Evolutionary conservation across 345 rosid species (phyloP).

Genomic region (Brassica rapa): DNA sequence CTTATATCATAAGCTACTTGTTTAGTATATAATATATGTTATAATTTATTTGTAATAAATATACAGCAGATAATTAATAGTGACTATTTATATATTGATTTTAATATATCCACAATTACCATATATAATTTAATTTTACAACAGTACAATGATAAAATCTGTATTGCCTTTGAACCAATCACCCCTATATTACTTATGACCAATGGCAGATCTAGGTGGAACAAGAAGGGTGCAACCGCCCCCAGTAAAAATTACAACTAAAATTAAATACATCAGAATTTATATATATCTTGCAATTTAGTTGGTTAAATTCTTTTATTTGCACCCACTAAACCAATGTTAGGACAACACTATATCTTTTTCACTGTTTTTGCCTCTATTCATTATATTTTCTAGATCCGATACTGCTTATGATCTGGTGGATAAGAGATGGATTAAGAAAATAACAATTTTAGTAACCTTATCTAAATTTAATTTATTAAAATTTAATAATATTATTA

Average conservation of each 20-base stretch:
- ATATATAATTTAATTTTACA: not conserved
- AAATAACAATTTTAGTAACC: not conserved
- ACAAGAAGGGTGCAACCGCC: no score
- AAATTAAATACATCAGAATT: no score
- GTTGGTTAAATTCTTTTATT: no score
- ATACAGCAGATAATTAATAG: not conserved
- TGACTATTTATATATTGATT: conserved; percentile 3
- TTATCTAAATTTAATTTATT: not conserved
- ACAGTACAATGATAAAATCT: not conserved
- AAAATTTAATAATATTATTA: not conserved
- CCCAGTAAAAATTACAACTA: no score
- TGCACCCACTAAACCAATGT: no score
- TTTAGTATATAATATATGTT: not conserved
- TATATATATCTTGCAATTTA: no score
- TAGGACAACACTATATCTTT: no score
- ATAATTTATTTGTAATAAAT: not conserved
- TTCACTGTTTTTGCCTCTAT: no score
- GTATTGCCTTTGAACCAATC: not conserved
- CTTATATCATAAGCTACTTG: not conserved
- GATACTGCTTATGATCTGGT: not conserved
- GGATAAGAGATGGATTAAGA: not conserved
- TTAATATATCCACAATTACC: conserved; percentile 1
- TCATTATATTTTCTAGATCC: no score
- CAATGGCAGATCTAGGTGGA: no score
- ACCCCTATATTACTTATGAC: not conserved